Base-by-base conservation (phyloP, 2,329 filamentous ascomycete species). In the Lasiodiplodia hormozganensis region DNA sequence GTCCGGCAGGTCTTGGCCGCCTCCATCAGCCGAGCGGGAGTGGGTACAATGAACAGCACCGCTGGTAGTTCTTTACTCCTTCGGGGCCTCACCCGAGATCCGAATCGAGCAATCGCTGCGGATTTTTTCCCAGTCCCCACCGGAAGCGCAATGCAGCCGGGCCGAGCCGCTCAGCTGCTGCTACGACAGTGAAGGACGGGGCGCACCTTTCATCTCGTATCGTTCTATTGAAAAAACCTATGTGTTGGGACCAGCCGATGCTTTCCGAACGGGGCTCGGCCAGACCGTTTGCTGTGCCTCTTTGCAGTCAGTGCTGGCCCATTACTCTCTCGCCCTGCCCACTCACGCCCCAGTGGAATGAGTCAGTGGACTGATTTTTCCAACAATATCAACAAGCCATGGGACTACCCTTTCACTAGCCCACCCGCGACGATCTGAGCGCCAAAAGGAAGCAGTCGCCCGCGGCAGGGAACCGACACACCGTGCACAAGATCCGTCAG, bases 81-180 rank as follows among this genome's bases (percentile, higher is more conserved):
- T 62, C 18, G 58, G 54, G 58, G 43, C 58, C 21, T 36, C 43
- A 28, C 51, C 58, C 40, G 58, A 43, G 23, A 28, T 49, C 58
- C 58, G 36, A 16, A 62, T 62, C 14, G 23, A 43, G 58, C 47
- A 62, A 21, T 31, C 58, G 25, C 43, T 62, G 25, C 58, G 58
- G 12, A 34, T 60, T 43, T 47, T 21, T 47, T 47, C n/a, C 57
- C 25, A 34, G 34, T 34, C 58, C 34, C 58, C 58, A 62, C 58
- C 40, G 25, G 23, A 49, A 21, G 58, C 40, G n/a, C 21, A 28
- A 49, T 34, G 40, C 58, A 62, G 40, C 58, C 58, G 58, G 58
- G 40, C 58, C 58, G 58, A 34, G 58, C 40, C 43, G 58, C 57
- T 47, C 51, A 40, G n/a, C 54, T 57, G 54, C 54, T n/a, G 34